phyloP scores from a whole-genome alignment of 2,329 filamentous ascomycete genomes.

The Cryphonectria japonica region DNA sequence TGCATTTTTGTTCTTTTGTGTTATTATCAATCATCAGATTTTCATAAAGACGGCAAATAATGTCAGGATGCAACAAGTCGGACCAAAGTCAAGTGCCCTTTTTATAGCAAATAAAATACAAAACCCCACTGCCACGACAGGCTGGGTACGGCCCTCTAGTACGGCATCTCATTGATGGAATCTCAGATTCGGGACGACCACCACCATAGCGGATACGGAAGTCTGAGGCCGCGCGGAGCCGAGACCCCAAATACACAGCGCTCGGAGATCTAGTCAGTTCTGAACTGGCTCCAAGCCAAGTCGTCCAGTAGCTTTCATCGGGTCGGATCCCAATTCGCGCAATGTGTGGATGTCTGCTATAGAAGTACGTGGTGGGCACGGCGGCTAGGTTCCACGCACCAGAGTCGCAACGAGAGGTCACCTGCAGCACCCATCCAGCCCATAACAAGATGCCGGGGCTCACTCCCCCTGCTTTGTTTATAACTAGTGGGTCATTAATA shows the following conservation, averaged over 20 bases:
- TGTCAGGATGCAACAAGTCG: too few relatives aligned
- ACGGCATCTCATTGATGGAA: conserved; percentile 11
- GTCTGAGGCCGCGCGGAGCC: background rate
- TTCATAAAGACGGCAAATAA: too few relatives aligned
- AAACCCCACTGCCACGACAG: background rate
- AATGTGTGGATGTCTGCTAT: too few relatives aligned
- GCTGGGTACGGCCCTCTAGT: background rate
- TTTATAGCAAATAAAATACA: background rate
- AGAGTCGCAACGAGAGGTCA: background rate
- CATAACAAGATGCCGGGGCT: background rate
- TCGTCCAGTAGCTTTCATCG: background rate
- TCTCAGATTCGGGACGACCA: background rate
- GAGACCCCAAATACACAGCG: background rate
- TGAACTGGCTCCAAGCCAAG: background rate
- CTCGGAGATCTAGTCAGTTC: background rate
- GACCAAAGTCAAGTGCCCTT: too few relatives aligned
- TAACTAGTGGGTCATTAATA: background rate
- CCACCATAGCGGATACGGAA: background rate
- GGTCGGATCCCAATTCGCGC: background rate
- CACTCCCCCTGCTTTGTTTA: background rate
- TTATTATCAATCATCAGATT: background rate
- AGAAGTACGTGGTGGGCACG: background rate
- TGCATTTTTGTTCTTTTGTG: background rate
- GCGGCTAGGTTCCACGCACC: background rate
- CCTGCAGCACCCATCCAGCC: background rate